Evolutionary conservation across 208 protist genomes (phyloP).

Genomic region (Leishmania braziliensis): DNA sequence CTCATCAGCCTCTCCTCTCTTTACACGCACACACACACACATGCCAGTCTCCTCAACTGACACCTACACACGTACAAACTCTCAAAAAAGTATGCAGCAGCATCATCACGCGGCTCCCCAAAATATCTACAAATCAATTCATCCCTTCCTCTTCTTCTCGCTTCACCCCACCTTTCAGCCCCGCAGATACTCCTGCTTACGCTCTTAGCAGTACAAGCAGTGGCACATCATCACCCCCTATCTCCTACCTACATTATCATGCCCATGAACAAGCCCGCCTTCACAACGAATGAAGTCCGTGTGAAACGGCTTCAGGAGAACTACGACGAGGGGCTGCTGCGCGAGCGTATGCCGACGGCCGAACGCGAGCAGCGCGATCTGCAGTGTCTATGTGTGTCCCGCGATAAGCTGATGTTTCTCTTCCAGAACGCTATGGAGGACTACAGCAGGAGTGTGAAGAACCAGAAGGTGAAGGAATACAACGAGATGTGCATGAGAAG

Average conservation of each 20-base stretch:
- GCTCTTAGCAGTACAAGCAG: background rate
- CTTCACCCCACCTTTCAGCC: background rate
- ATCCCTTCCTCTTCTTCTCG: background rate
- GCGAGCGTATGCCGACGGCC: conserved; percentile 53
- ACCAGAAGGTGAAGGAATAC: conserved; percentile 60
- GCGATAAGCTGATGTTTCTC: conserved; percentile 73
- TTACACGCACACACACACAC: background rate
- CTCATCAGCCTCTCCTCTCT: background rate
- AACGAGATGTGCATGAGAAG: conserved; percentile 40
- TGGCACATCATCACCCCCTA: background rate
- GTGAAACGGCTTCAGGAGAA: conserved; percentile 74
- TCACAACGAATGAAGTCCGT: conserved; percentile 68
- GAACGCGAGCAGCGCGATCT: conserved; percentile 65
- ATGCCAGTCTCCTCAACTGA: background rate
- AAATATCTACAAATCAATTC: background rate
- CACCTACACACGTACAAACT: background rate
- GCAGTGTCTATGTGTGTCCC: conserved; percentile 42
- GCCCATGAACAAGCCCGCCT: conserved; percentile 67
- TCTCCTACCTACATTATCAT: conserved; percentile 9
- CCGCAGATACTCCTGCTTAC: background rate
- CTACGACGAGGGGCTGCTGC: conserved; percentile 72
- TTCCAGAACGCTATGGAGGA: conserved; percentile 77
- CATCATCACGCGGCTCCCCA: background rate
- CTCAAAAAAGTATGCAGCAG: background rate
- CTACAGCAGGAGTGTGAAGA: conserved; percentile 63